These are phyloP conservation scores for Priceomyces castillae DNA, from an alignment of 805 yeast genomes.

Conservation along the genomic window DNA sequence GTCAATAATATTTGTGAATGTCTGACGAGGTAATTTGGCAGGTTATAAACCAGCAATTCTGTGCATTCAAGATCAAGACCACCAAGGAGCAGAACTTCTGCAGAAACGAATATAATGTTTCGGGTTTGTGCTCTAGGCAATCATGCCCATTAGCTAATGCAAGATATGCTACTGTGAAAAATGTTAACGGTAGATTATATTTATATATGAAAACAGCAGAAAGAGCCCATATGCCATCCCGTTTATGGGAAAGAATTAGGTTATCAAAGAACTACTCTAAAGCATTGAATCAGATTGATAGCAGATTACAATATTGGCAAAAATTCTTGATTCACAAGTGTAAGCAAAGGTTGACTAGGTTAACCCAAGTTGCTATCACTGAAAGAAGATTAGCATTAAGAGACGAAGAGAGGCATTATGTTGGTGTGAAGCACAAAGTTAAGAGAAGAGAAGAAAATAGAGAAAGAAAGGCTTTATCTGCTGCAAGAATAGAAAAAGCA, in stretches of 20 bases:
- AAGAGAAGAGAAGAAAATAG: slow-evolving; percentile 91
- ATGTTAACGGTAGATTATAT: slow-evolving; percentile 73
- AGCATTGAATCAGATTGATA: slow-evolving; percentile 87
- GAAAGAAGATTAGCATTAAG: slow-evolving; percentile 89
- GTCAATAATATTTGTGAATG: slow-evolving; percentile 19
- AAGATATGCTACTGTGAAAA: slow-evolving; percentile 82
- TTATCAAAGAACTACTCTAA: slow-evolving; percentile 83
- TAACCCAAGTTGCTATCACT: slow-evolving; percentile 93
- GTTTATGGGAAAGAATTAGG: slow-evolving; percentile 92
- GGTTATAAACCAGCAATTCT: slow-evolving; percentile 90
- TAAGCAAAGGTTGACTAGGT: slow-evolving; percentile 90
- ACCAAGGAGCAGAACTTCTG: slow-evolving; percentile 90
- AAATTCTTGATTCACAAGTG: slow-evolving; percentile 87
- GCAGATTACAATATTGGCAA: slow-evolving; percentile 88
- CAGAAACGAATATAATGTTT: slow-evolving; percentile 92
- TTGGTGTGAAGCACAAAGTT: slow-evolving; percentile 90
- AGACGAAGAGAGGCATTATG: slow-evolving; percentile 90
- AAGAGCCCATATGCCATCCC: slow-evolving; percentile 92
- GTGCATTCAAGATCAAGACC: slow-evolving; percentile 90
- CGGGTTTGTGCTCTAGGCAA: slow-evolving; percentile 89
- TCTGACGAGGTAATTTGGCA: slow-evolving; percentile 94
- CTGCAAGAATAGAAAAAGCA: slow-evolving; percentile 94
- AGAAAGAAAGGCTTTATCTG: slow-evolving; percentile 94
- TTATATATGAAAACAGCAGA: slow-evolving; percentile 96
- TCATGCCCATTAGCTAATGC: slow-evolving; percentile 97